Percentiles rank a stretch among this genome's conserved stretches.
These are phyloP conservation scores for Neurospora crassa DNA, from an alignment of 2,329 filamentous ascomycete genomes.

Conservation along the genomic window DNA sequence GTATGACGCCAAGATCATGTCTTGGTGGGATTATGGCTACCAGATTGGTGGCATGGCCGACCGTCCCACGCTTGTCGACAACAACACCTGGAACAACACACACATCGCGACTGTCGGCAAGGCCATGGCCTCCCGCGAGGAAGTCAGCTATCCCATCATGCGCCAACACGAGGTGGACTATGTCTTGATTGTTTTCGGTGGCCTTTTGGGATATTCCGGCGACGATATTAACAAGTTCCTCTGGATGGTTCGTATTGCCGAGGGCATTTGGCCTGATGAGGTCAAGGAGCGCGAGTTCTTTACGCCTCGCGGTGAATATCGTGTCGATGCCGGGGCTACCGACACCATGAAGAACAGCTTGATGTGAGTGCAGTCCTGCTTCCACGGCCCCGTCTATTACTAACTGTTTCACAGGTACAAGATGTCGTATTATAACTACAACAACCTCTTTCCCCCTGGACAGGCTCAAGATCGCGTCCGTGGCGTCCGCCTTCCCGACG, in stretches of 20 bases:
- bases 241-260: constrained; percentile 99
- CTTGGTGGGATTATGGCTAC: constrained; percentile 99
- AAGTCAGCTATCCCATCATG: constrained; percentile 98
- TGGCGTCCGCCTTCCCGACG: constrained; percentile 66
- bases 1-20: constrained; percentile 96
- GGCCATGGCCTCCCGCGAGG: constrained; percentile 94
- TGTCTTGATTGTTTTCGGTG: constrained; percentile 93
- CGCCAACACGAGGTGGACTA: constrained; percentile 98
- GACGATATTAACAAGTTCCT: constrained; percentile 99
- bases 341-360: constrained; percentile 98
- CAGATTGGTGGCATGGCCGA: constrained; percentile 99
- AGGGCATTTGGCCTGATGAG: constrained; percentile 99
- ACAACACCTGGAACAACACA: constrained; percentile 99
- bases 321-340: constrained; percentile 84
- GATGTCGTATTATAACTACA: constrained; percentile 99
- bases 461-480: constrained; percentile 89
- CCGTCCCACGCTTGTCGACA: constrained; percentile 91
- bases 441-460: constrained; percentile 80
- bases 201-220: constrained; percentile 90
- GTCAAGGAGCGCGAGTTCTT: constrained; percentile 96
- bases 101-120: constrained; percentile 99
- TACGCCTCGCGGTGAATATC: constrained; percentile 86
- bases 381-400: constrained; percentile 12
- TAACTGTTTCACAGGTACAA: constrained; percentile 68
- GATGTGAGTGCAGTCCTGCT: constrained; percentile 57